Percentiles rank a stretch among this genome's conserved stretches.
Conservation (phyloP, 2,329 filamentous ascomycete genomes). For the Colletotrichum sp. region DNA sequence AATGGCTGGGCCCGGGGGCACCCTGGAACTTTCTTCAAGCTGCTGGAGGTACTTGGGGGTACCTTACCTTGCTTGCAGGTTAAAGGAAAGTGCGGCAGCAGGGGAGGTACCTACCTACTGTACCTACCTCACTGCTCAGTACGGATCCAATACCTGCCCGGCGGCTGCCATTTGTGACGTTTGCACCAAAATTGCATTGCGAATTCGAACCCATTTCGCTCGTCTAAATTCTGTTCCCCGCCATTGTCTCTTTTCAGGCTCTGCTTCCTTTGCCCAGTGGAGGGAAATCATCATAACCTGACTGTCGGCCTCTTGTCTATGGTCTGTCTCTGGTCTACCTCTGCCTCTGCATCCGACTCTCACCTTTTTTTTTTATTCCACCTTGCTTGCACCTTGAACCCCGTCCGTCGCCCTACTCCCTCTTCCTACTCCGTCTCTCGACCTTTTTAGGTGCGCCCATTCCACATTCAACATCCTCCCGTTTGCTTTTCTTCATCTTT, state of each 20-base stretch:
- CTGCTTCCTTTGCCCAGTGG: neutral
- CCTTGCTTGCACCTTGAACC: neutral
- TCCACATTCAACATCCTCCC: neutral
- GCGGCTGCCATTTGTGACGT: conserved; percentile 11
- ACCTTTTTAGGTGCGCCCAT: neutral
- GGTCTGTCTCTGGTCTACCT: neutral
- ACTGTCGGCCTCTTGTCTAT: neutral
- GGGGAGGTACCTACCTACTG: neutral
- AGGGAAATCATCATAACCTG: neutral
- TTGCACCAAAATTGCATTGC: conserved; percentile 18
- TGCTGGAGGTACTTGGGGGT: neutral
- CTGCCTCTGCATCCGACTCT: neutral
- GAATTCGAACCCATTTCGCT: conserved; percentile 3
- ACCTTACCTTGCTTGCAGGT: neutral
- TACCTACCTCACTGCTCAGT: neutral
- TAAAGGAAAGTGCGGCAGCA: neutral
- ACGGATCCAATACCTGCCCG: neutral
- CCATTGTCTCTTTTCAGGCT: neutral
- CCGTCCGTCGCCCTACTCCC: neutral
- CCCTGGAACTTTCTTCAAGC: neutral
- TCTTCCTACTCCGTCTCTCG: neutral
- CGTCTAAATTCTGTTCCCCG: conserved; percentile 1
- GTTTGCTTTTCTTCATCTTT: neutral
- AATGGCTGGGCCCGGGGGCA: neutral
- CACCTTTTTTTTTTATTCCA: neutral